These are phyloP conservation scores for Monascus ruber DNA, from an alignment of 2,329 filamentous ascomycete species.

Conservation along the genomic window DNA sequence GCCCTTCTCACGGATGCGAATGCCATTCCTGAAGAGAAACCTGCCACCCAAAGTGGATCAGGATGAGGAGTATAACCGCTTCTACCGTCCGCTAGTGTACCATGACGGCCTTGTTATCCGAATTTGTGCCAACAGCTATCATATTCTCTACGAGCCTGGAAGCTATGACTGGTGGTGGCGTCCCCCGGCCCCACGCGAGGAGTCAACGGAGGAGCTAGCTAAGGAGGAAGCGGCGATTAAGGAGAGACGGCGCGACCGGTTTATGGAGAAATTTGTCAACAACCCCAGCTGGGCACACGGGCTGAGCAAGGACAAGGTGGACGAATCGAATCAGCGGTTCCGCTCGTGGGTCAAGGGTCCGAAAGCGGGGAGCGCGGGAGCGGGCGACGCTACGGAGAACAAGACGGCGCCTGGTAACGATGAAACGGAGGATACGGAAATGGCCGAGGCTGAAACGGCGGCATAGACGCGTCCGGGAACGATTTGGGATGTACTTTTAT, in stretches of 20 bases:
- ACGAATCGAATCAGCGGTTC: constrained; percentile 36
- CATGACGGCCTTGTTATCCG: constrained; percentile 59
- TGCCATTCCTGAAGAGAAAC: constrained; percentile 60
- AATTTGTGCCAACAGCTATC: constrained; percentile 67
- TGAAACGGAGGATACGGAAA: constrained; percentile 9
- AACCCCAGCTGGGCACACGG: constrained; percentile 42
- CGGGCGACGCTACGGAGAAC: not conserved
- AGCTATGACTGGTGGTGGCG: constrained; percentile 62
- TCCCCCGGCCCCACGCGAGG: constrained; percentile 16
- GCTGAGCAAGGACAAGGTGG: constrained; percentile 39
- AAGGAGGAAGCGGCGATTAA: constrained; percentile 24
- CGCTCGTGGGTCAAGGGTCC: constrained; percentile 34
- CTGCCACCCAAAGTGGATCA: constrained; percentile 51
- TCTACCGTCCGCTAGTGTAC: constrained; percentile 43
- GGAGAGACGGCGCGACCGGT: constrained; percentile 36
- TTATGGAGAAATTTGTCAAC: constrained; percentile 42
- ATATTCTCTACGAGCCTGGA: constrained; percentile 62
- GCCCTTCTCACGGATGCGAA: constrained; percentile 51
- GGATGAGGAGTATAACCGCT: constrained; percentile 50
- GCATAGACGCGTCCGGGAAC: too few species aligned
- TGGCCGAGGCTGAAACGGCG: not conserved
- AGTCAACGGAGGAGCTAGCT: constrained; percentile 21
- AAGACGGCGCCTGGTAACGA: not conserved
- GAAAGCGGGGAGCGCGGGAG: constrained; percentile 4
- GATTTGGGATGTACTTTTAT: too few species aligned